Evolutionary conservation across 257 asterid genomes (phyloP), one percentile per base, ranked within the genome.

Genomic region (Verbena officinalis): DNA sequence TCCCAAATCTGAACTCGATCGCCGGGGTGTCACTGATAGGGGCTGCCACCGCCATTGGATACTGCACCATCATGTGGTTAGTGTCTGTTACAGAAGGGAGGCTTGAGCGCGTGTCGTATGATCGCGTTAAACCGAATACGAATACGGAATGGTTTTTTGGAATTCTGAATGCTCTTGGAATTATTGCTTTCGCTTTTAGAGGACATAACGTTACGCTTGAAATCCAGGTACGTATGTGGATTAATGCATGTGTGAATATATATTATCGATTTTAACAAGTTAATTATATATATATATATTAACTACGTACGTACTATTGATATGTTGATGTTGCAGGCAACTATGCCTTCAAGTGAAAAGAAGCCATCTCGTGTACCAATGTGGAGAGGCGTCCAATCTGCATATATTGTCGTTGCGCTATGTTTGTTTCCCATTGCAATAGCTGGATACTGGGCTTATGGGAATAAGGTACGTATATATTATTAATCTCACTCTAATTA

Each of bases 291-390:
- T n/a, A n/a, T n/a, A n/a, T n/a, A n/a, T n/a, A n/a, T n/a, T n/a
- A n/a, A n/a, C n/a, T n/a, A n/a, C n/a, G n/a, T n/a, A n/a, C n/a
- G n/a, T n/a, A n/a, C n/a, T n/a, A n/a, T n/a, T n/a, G n/a, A n/a
- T n/a, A n/a, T n/a, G n/a, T n/a, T n/a, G n/a, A n/a, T n/a, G 11
- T 20, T 43, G 15, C 53, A 74, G 75, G 79, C 75, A 40, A 74
- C 79, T 4, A 74, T 74, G 79, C 79, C 79, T 7, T 74, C 79
- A 16, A 74, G 79, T 33, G 79, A 74, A 62, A 74, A 74, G 75
- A 64, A 68, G 62, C 75, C 79, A 4, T 74, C 79, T 15, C 68
- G 68, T 16, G 79, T 68, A 51, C 75, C 75, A 22, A 74, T 74
- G 79, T 74, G 79, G 79, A 68, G 69, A 58, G 79, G 79, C 8